Conservation (phyloP, 805 yeast species). For the Yamadazyma sp. region DNA sequence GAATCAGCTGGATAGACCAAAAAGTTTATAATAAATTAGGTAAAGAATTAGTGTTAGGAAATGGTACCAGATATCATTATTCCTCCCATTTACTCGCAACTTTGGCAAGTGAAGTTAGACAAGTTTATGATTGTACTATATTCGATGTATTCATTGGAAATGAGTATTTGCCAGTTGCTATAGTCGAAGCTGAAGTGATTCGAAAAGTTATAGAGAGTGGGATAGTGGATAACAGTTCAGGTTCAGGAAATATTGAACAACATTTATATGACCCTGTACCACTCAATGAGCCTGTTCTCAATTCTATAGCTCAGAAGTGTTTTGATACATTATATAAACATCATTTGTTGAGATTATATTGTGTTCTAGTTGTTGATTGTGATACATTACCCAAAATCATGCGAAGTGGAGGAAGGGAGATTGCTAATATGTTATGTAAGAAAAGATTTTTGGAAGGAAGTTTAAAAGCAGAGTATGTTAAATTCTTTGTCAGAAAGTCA, state of each 20-base stretch:
- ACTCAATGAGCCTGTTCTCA: conserved; percentile 40
- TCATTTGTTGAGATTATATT: conserved; percentile 76
- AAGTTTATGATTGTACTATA: conserved; percentile 85
- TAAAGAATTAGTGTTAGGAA: conserved; percentile 31
- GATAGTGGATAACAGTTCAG: conserved; percentile 9
- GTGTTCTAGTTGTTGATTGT: conserved; percentile 76
- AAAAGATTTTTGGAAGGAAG: conserved; percentile 74
- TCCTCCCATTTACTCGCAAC: conserved; percentile 85
- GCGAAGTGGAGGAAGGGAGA: conserved; percentile 83
- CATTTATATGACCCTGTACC: conserved; percentile 35
- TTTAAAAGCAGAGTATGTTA: conserved; percentile 76
- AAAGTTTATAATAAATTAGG: conserved; percentile 28
- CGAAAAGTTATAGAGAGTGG: conserved; percentile 30
- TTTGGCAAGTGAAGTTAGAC: conserved; percentile 73
- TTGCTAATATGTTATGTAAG: conserved; percentile 86
- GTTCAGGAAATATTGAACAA: conserved; percentile 17
- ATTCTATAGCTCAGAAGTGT: conserved; percentile 42
- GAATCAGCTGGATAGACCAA: conserved; percentile 64
- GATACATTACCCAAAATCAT: conserved; percentile 81
- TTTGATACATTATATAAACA: conserved; percentile 39
- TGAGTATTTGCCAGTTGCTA: conserved; percentile 80
- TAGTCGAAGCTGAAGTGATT: conserved; percentile 66
- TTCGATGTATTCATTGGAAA: conserved; percentile 79
- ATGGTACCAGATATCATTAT: conserved; percentile 65
- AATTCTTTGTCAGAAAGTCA: conserved; percentile 66